Percentiles rank a stretch among this genome's conserved stretches.
Evolutionary conservation across 345 rosid species (phyloP).

Genomic region (Microthlaspi erraticum): DNA sequence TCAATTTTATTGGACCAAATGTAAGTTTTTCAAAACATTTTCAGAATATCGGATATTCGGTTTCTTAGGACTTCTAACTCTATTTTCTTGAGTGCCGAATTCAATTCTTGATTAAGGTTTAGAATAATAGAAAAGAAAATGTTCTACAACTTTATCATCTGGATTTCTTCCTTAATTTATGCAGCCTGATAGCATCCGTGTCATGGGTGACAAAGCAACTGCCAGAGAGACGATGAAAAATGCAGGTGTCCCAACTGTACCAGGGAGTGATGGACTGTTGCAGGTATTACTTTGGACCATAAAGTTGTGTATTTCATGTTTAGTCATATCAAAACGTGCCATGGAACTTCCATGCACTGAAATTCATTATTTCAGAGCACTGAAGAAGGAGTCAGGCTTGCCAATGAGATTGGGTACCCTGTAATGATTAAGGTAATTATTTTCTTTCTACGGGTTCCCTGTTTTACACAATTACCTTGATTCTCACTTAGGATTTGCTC

Average conservation of each 20-base stretch:
- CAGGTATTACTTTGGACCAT: constrained; percentile 54
- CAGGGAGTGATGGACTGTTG: constrained; percentile 96
- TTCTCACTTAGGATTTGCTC: constrained; percentile 9
- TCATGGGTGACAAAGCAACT: constrained; percentile 98
- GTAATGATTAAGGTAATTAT: constrained; percentile 92
- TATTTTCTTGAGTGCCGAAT: not conserved
- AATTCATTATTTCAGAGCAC: constrained; percentile 65
- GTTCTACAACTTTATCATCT: not conserved
- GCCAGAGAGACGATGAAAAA: constrained; percentile 99
- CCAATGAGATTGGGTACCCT: constrained; percentile 89
- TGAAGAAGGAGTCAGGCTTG: constrained; percentile 86
- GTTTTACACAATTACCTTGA: not conserved
- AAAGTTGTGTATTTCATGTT: constrained; percentile 21
- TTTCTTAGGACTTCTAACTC: not conserved
- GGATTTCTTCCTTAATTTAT: constrained; percentile 21
- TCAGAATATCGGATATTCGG: not conserved
- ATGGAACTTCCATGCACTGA: constrained; percentile 26
- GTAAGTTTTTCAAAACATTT: constrained; percentile 51
- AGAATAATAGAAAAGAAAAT: constrained; percentile 1
- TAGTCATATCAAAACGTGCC: not conserved
- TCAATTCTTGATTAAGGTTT: not conserved
- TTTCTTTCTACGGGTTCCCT: not conserved
- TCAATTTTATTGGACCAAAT: constrained; percentile 97
- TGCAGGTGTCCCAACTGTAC: constrained; percentile 98
- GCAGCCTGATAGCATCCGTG: constrained; percentile 97